These are phyloP conservation scores for Pseudogymnoascus sp. DNA, from an alignment of 2,329 filamentous ascomycete genomes.

Conservation along the genomic window DNA sequence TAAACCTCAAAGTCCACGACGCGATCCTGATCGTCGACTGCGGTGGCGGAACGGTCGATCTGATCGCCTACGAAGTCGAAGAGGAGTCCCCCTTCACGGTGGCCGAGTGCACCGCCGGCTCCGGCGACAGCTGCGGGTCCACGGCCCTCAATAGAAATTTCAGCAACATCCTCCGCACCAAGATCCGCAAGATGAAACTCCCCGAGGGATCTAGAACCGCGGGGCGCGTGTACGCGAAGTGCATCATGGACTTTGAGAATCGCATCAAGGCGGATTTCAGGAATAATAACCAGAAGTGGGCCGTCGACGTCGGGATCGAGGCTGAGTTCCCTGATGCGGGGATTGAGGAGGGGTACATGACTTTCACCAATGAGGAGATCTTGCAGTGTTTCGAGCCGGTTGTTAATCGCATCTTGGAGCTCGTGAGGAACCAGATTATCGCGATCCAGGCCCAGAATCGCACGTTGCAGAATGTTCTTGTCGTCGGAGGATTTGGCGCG, in stretches of 20 bases:
- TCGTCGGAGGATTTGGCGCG: conserved; percentile 95
- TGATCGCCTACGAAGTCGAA: conserved; percentile 98
- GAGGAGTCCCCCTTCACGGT: conserved; percentile 96
- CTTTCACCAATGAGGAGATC: conserved; percentile 98
- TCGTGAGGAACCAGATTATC: conserved; percentile 97
- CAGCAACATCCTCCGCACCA: conserved; percentile 92
- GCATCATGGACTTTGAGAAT: conserved; percentile 99
- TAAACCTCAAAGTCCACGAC: conserved; percentile 97
- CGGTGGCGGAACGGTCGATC: conserved; percentile 94
- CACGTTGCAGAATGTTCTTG: conserved; percentile 86
- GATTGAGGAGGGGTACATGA: conserved; percentile 99
- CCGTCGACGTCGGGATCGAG: conserved; percentile 96
- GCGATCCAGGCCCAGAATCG: conserved; percentile 97
- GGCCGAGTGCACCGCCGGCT: conserved; percentile 92
- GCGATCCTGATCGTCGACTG: conserved; percentile 98
- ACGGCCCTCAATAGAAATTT: conserved; percentile 97
- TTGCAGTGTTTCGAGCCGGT: conserved; percentile 98
- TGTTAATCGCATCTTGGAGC: conserved; percentile 90
- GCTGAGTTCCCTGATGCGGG: conserved; percentile 95
- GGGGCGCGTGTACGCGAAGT: conserved; percentile 97
- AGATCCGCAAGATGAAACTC: conserved; percentile 98
- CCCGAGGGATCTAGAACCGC: conserved; percentile 94
- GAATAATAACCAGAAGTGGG: conserved; percentile 99
- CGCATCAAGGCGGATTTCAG: conserved; percentile 99
- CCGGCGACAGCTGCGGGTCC: conserved; percentile 96